Evolutionary conservation across 306 rosid genomes (phyloP).

Genomic region (Vicia villosa): DNA sequence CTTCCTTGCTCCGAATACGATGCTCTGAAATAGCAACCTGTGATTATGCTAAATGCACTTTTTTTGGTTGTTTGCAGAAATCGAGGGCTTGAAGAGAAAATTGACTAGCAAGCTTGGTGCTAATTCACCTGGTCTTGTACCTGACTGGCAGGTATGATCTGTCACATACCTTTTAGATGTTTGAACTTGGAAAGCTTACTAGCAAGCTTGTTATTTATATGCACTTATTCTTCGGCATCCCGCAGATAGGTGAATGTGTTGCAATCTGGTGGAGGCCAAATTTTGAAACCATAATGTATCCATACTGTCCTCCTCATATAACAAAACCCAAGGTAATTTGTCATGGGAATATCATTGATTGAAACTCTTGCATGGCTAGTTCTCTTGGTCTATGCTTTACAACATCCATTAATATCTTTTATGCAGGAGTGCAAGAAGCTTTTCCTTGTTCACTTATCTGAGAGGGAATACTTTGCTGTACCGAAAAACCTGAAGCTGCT

Average conservation of each 20-base stretch:
- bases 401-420: conserved; percentile 14
- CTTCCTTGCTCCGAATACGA: conserved; percentile 4
- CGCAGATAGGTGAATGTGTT: conserved; percentile 97
- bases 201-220: conserved; percentile 15
- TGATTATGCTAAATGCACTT: conserved; percentile 9
- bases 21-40: conserved; percentile 2
- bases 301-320: conserved; percentile 98
- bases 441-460: conserved; percentile 92
- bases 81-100: conserved; percentile 94
- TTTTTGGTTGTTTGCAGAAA: conserved; percentile 52
- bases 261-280: conserved; percentile 99
- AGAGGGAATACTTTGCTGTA: conserved; percentile 95
- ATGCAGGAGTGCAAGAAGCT: conserved; percentile 95
- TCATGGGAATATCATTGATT: not conserved
- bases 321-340: conserved; percentile 87
- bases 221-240: conserved; percentile 1
- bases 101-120: conserved; percentile 98
- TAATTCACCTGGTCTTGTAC: conserved; percentile 72
- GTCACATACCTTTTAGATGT: conserved; percentile 19
- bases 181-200: not conserved
- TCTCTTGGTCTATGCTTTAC: conserved; percentile 29
- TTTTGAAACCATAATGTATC: conserved; percentile 97
- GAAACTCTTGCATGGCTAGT: not conserved
- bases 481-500: conserved; percentile 95
- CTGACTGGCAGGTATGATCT: conserved; percentile 89